Base-by-base conservation (phyloP, 2,329 filamentous ascomycete genomes). In the Botrytis fabae region DNA sequence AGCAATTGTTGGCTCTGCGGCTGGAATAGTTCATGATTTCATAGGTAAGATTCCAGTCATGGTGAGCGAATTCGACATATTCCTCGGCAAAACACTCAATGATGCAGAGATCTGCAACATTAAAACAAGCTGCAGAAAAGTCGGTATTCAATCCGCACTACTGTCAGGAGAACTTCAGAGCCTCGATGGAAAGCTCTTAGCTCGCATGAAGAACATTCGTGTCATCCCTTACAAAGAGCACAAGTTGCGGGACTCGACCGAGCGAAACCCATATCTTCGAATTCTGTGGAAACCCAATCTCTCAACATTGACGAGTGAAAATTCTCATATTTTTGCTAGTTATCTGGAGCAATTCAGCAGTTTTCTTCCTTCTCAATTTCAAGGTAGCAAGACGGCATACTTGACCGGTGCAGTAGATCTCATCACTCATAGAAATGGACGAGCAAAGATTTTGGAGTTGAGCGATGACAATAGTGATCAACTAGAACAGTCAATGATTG, bases 1-100 rank as follows among this genome's bases (percentile, higher is more conserved):
- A 1, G 82, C 86, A 14, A 75, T 76, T 40, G 73, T 77, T 65
- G 74, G 73, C 6, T 75, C 65, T 3, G 70, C 78, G 7, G 68
- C 71, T 28, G 75, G 75, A 40, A 18, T 66, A 14, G 60, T 74
- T 44, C 42, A 61, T 20, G 51, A 64, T 35, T 59, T 76, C 25
- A 46, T 42, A 69, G 73, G 68, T 25, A 72, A 76, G 38, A 69
- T 74, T 48, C 75, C 75, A 12, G 73, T 75, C 22, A 62, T 62
- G 16, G 64, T 75, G 32, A 69, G 64, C 28, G 42, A 63, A 42
- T 59, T 72, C 12, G 38, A 66, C 16, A 60, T 73, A 38, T 22
- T 60, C 5, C 35, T 42, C 16, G 28, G 18, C 46, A 46, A 66
- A 6, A 46, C 40, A 57, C 38, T n/a, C 3, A n/a, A 42, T 35